Evolutionary conservation across 129 eudicot genomes (phyloP).

Genomic region (Cynara cardunculus): DNA sequence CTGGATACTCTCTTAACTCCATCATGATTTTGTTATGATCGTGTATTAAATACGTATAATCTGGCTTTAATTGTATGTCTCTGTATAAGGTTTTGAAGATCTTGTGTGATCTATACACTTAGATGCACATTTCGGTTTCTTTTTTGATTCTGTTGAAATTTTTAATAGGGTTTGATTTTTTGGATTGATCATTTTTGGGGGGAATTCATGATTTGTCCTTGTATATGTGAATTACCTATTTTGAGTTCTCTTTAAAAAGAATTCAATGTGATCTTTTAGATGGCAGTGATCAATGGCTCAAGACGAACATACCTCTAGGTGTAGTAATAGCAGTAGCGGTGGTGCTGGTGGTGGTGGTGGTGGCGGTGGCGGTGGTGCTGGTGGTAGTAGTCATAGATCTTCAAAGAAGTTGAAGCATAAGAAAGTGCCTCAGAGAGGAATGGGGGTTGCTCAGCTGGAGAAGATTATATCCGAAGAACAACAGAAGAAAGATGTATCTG

Average conservation of each 20-base stretch:
- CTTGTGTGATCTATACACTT: conserved; percentile 35
- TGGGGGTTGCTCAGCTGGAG: conserved; percentile 96
- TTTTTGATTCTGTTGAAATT: not conserved
- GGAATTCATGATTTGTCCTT: conserved; percentile 2
- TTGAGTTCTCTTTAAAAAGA: conserved; percentile 24
- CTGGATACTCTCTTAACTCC: conserved; percentile 7
- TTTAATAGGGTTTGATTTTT: conserved; percentile 8
- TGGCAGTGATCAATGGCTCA: conserved; percentile 70
- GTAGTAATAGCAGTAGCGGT: conserved; percentile 38
- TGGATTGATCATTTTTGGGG: not conserved
- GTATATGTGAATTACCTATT: conserved; percentile 9
- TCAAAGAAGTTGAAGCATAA: conserved; percentile 64
- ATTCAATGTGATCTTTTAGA: conserved; percentile 38
- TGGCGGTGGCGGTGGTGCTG: conserved; percentile 15
- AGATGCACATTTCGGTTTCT: conserved; percentile 41
- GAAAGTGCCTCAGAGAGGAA: conserved; percentile 90
- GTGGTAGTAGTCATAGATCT: conserved; percentile 34
- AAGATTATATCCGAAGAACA: conserved; percentile 76
- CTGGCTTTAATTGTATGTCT: conserved; percentile 8
- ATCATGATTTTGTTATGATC: conserved; percentile 16
- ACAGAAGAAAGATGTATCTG: conserved; percentile 41
- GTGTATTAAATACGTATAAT: conserved; percentile 10
- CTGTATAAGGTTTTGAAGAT: conserved; percentile 18
- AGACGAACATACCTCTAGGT: conserved; percentile 56
- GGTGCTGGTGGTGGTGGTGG: conserved; percentile 7